Conservation (phyloP, 208 protist species). For the Leishmania martiniquensis region DNA sequence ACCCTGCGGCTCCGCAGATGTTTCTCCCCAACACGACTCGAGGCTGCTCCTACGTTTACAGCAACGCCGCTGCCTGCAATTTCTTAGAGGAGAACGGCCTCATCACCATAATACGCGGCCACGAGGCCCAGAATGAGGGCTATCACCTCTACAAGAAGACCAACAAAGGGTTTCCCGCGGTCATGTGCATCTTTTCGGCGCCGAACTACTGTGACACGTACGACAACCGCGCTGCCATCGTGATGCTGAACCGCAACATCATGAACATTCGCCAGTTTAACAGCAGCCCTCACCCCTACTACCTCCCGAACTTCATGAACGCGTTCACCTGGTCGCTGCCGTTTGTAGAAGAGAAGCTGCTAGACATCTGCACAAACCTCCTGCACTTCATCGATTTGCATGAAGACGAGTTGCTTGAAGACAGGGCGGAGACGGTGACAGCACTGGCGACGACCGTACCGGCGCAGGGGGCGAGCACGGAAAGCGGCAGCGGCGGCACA, state of each 20-base stretch:
- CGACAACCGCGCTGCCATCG: conserved; percentile 95
- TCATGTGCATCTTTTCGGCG: conserved; percentile 97
- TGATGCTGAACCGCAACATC: conserved; percentile 94
- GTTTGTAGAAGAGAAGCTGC: conserved; percentile 96
- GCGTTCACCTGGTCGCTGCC: conserved; percentile 97
- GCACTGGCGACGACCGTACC: neutral
- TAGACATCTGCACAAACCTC: conserved; percentile 88
- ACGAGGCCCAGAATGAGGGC: conserved; percentile 95
- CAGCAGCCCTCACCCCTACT: conserved; percentile 96
- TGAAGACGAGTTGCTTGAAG: conserved; percentile 38
- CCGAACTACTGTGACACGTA: conserved; percentile 99
- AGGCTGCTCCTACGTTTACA: conserved; percentile 91
- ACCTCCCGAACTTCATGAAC: conserved; percentile 98
- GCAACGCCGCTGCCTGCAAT: conserved; percentile 77
- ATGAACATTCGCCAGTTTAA: conserved; percentile 99
- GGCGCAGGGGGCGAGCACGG: neutral
- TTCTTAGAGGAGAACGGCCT: conserved; percentile 97
- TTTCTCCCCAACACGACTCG: conserved; percentile 82
- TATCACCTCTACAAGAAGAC: conserved; percentile 95
- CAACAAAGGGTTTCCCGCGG: conserved; percentile 92
- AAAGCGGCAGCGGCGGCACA: conserved; percentile 1
- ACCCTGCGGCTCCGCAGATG: conserved; percentile 33
- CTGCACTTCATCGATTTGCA: conserved; percentile 76
- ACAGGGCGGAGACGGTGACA: neutral
- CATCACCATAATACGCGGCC: conserved; percentile 95